Conservation (phyloP, 768 basidiomycete genomes). For the Tubosaeta sp. region DNA sequence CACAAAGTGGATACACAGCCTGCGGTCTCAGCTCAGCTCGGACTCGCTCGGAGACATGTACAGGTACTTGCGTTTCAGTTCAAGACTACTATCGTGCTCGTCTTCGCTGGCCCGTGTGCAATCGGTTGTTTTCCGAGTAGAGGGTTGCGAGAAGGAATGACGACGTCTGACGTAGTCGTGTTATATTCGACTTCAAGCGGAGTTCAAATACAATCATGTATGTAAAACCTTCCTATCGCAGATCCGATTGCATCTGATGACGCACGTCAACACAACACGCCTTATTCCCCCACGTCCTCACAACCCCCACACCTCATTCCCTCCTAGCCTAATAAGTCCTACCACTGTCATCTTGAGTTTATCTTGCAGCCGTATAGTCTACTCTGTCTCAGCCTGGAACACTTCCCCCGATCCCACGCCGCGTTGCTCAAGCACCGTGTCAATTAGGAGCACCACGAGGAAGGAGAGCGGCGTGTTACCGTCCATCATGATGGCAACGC, state of each 20-base stretch:
- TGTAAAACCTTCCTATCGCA: conserved; percentile 25
- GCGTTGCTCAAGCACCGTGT: conserved; percentile 12
- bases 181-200: conserved; percentile 41
- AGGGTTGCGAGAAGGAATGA: conserved; percentile 35
- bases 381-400: conserved; percentile 42
- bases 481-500: conserved; percentile 59
- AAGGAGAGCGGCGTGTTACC: conserved; percentile 29
- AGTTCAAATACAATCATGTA: conserved; percentile 30
- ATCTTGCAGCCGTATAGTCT: no score
- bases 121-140: conserved; percentile 23
- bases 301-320: background rate
- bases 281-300: conserved; percentile 13
- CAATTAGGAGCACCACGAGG: conserved; percentile 9
- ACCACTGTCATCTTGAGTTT: no score
- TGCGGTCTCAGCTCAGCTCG: conserved; percentile 18
- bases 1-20: conserved; percentile 18
- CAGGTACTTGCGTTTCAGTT: conserved; percentile 19
- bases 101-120: conserved; percentile 30
- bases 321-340: background rate
- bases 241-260: conserved; percentile 32
- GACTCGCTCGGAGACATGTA: conserved; percentile 12
- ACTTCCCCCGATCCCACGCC: conserved; percentile 55
- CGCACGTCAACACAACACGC: conserved; percentile 23
- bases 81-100: conserved; percentile 7
- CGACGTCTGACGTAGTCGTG: conserved; percentile 43